Evolutionary conservation across 2,329 filamentous ascomycete species (phyloP).

Genomic region (Lasiodiplodia theobromae): DNA sequence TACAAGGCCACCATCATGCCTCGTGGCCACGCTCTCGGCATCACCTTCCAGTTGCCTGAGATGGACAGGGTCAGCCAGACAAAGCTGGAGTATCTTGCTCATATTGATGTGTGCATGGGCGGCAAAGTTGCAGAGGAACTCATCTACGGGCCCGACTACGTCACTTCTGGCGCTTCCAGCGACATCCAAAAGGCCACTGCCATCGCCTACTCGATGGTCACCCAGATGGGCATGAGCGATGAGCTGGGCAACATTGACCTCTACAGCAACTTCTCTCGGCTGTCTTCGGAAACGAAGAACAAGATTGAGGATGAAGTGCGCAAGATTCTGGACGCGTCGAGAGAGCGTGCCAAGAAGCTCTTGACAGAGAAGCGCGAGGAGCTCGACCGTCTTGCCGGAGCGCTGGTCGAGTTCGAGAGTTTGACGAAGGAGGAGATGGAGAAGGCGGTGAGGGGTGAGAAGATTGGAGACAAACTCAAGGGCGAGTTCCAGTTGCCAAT

Average conservation of each 20-base stretch:
- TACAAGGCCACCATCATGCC: slow-evolving; percentile 99
- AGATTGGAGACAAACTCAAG: slow-evolving; percentile 72
- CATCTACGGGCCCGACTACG: slow-evolving; percentile 87
- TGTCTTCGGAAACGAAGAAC: slow-evolving; percentile 86
- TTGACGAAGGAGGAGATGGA: slow-evolving; percentile 88
- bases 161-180: slow-evolving; percentile 84
- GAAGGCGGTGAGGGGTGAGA: slow-evolving; percentile 86
- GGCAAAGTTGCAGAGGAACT: slow-evolving; percentile 92
- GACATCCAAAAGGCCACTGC: slow-evolving; percentile 85
- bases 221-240: slow-evolving; percentile 86
- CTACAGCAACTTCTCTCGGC: slow-evolving; percentile 75
- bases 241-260: slow-evolving; percentile 91
- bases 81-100: slow-evolving; percentile 81
- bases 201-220: slow-evolving; percentile 87
- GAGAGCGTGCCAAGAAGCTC: slow-evolving; percentile 74
- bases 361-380: slow-evolving; percentile 80
- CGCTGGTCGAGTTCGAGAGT: slow-evolving; percentile 93
- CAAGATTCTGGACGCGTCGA: slow-evolving; percentile 80
- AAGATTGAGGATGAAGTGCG: slow-evolving; percentile 90
- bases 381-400: slow-evolving; percentile 85
- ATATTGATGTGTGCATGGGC: slow-evolving; percentile 81
- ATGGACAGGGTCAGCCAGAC: slow-evolving; percentile 91
- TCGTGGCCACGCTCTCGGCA: slow-evolving; percentile 82
- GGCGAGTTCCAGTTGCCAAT: slow-evolving; percentile 59
- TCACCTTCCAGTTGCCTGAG: slow-evolving; percentile 86